Conservation (phyloP, 805 yeast genomes). For the Kodamaea kakaduensis region DNA sequence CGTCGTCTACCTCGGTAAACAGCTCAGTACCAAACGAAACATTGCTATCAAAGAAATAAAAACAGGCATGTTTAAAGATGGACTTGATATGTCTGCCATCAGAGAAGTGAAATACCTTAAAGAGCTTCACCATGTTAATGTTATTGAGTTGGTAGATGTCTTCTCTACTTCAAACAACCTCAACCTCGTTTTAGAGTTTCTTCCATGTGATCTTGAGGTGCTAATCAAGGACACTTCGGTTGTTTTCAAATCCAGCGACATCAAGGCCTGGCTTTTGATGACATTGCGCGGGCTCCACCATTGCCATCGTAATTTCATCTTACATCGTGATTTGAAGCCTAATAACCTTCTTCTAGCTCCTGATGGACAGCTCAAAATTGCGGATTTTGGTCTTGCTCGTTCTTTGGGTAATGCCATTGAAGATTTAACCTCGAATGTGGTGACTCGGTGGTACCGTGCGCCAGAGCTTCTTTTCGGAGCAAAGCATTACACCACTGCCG, state of each 20-base stretch:
- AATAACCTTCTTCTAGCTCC: constrained; percentile 85
- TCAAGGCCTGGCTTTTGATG: constrained; percentile 93
- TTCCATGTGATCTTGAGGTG: constrained; percentile 90
- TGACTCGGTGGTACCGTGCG: constrained; percentile 96
- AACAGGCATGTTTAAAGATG: constrained; percentile 91
- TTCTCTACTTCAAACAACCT: constrained; percentile 63
- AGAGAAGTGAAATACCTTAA: constrained; percentile 86
- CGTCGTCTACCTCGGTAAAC: constrained; percentile 83
- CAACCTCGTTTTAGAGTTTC: constrained; percentile 86
- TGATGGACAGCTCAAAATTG: constrained; percentile 82
- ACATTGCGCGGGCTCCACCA: constrained; percentile 92
- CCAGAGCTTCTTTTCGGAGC: constrained; percentile 51
- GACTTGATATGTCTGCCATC: constrained; percentile 96
- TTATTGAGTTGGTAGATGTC: constrained; percentile 86
- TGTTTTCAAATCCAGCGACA: constrained; percentile 78
- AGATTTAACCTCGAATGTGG: constrained; percentile 85
- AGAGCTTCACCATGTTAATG: constrained; percentile 69
- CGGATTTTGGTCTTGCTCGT: constrained; percentile 96
- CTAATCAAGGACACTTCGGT: constrained; percentile 75
- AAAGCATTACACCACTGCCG: constrained; percentile 41
- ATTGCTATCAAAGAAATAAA: constrained; percentile 96
- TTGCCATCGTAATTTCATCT: constrained; percentile 84
- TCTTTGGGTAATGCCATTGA: constrained; percentile 72
- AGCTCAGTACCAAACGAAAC: constrained; percentile 47
- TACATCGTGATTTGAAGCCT: constrained; percentile 93